These are phyloP conservation scores for Vigna radiata DNA, from an alignment of 306 rosid species.

Conservation along the genomic window DNA sequence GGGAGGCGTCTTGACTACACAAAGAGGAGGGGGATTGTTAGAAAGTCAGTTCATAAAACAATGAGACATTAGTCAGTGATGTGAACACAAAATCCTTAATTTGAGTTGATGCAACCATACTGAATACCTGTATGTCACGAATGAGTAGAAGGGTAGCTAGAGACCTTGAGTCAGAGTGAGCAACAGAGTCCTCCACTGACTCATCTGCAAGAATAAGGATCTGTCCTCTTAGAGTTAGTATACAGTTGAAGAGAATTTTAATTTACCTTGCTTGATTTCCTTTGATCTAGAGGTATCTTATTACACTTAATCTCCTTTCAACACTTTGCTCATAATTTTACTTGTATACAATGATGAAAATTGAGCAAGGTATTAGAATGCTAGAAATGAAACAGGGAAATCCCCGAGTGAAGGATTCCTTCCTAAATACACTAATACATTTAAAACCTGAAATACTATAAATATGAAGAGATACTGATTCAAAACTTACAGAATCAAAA, in stretches of 20 bases:
- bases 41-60: slow-evolving; percentile 37
- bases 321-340: slow-evolving; percentile 9
- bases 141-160: slow-evolving; percentile 98
- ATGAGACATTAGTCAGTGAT: not conserved
- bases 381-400: not conserved
- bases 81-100: slow-evolving; percentile 28
- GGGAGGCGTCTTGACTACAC: slow-evolving; percentile 93
- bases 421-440: slow-evolving; percentile 14
- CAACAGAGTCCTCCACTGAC: slow-evolving; percentile 92
- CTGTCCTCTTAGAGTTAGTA: slow-evolving; percentile 82
- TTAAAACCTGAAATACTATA: slow-evolving; percentile 31
- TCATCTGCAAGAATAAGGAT: slow-evolving; percentile 99
- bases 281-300: slow-evolving; percentile 25
- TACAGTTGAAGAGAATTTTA: slow-evolving; percentile 41
- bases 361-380: not conserved
- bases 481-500: slow-evolving; percentile 87
- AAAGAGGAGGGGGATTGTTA: slow-evolving; percentile 11
- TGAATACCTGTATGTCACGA: slow-evolving; percentile 91
- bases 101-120: slow-evolving; percentile 37
- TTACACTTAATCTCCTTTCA: slow-evolving; percentile 27
- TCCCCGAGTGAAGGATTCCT: not conserved
- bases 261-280: slow-evolving; percentile 7
- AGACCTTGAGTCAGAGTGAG: slow-evolving; percentile 96
- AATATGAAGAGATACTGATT: slow-evolving; percentile 28
- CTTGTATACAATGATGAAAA: not conserved